These are phyloP conservation scores for Stephanodiscus minutulus DNA, from an alignment of 108 stramenopile species.

Conservation along the genomic window DNA sequence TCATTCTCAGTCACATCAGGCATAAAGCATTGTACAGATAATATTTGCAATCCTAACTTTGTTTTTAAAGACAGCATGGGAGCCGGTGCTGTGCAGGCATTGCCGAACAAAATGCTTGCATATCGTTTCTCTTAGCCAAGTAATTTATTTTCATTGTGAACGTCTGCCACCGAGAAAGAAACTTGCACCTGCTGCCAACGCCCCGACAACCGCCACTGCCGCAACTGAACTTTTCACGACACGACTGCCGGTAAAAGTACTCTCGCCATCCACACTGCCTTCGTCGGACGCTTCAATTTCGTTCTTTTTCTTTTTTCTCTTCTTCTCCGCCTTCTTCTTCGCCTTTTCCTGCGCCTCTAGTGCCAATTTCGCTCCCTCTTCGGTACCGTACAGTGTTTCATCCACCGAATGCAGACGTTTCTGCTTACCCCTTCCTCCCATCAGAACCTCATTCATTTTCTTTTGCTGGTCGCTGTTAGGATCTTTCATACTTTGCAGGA, in stretches of 20 bases:
- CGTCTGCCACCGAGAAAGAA: slow-evolving; percentile 44
- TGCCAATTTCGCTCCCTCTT: slow-evolving; percentile 52
- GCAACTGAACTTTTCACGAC: slow-evolving; percentile 44
- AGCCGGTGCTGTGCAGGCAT: too few species aligned
- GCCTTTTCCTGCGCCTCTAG: slow-evolving; percentile 28
- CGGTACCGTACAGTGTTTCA: slow-evolving; percentile 49
- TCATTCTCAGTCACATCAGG: too few species aligned
- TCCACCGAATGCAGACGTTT: slow-evolving; percentile 56
- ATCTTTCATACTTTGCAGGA: slow-evolving; percentile 45
- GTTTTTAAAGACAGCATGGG: too few species aligned
- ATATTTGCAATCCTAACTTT: too few species aligned
- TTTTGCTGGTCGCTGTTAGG: slow-evolving; percentile 44
- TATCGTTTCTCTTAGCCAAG: not conserved
- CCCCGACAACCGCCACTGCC: slow-evolving; percentile 32
- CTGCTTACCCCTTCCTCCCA: slow-evolving; percentile 50
- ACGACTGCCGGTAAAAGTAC: not conserved
- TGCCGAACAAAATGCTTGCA: not conserved
- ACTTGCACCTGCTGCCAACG: slow-evolving; percentile 44
- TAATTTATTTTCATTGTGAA: slow-evolving; percentile 13
- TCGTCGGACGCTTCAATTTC: not conserved
- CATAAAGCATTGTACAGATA: too few species aligned
- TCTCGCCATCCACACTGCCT: not conserved
- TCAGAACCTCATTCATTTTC: slow-evolving; percentile 47
- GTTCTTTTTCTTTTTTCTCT: slow-evolving; percentile 22
- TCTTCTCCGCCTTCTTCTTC: slow-evolving; percentile 27